Base-by-base conservation (phyloP, 2,329 filamentous ascomycete genomes). In the Stagonosporopsis vannaccii region DNA sequence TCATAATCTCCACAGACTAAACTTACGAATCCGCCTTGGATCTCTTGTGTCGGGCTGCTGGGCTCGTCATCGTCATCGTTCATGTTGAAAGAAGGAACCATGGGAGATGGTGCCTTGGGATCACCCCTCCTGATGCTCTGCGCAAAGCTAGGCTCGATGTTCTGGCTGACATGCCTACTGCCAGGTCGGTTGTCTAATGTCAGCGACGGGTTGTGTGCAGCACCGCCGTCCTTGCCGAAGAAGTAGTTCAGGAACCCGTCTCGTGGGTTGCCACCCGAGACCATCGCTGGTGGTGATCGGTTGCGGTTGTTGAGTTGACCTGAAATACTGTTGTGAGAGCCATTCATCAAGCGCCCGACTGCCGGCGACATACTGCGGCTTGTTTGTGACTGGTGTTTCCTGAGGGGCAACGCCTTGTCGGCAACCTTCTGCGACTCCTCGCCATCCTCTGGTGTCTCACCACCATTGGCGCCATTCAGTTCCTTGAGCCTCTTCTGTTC, bases 201-300 rank as follows among this genome's bases (percentile, higher is more conserved):
- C 76, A 77, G 75, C 60, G 76, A 75, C 56, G 67, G 71, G 70
- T 65, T 70, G 41, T 66, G 62, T 35, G 80, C 71, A 57, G 82
- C 77, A 35, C 85, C 82, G 42, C 91, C 91, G 59, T 99, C 95
- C 74, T 99, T 98, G 68, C 95, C 93, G 70, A 99, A 99, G 79
- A 99, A 99, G 78, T 99, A 99, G 78, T 94, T 98, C 60, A 99
- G 78, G 81, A 99, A 99, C 0, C 92, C 96, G 78, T 99, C 95
- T 60, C 89, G 86, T 36, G 91, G 86, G 22, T 54, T 50, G 53
- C 88, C 87, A 45, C 84, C 75, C 23, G 81, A 81, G 61, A 85
- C 85, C 60, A 63, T 58, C n/a, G 84, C 82, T 25, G 86, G 82
- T 11, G 88, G 87, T 39, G 88, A 89, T 28, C 79, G 79, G 32